Evolutionary conservation across 768 basidiomycete species (phyloP), one percentile per base, ranked within the genome.

Genomic region (Tricholoma furcatifolium): DNA sequence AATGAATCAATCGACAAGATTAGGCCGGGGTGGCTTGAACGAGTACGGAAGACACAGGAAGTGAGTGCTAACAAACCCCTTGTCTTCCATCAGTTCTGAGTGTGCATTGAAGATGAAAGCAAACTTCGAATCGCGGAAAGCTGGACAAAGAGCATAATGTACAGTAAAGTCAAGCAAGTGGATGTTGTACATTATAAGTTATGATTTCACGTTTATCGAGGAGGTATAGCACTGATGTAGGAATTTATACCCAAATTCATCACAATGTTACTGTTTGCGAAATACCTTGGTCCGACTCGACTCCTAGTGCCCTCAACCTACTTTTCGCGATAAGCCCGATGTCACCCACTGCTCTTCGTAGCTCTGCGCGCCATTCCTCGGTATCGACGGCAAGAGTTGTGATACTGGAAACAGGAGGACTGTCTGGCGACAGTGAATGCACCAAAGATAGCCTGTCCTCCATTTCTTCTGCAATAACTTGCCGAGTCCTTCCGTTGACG

Each of bases 401-500:
- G 20, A 85, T 61, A 18, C 56, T 68, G 8, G 67, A 70, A 14
- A 79, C 53, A 1, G 59, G 51, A 0, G 80, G 79, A 40, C 76
- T 63, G 2, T 71, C 64, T 8, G 78, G 67, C 20, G 72, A 77
- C 45, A 81, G 61, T 12, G 80, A 80, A 65, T 80, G 82, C 44
- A 69, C 63, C 56, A 84, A 63, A 4, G 72, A 76, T 31, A 95
- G 71, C 48, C 74, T 74, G 51, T 74, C 75, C 67, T 94, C 91
- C 79, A 97, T 87, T 72, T 94, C 91, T 59, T 82, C 76, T 35
- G 82, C 85, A 59, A 97, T 85, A 42, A 67, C 77, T 31, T 78
- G 78, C 35, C 93, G 75, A 55, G 81, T 80, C 53, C 93, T 80
- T 31, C 91, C 91, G 62, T 93, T 92, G 36, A 96, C 94, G 63